Evolutionary conservation across 1,284 basidiomycete genomes (phyloP).

Genomic region (Fomitopsis palustris): DNA sequence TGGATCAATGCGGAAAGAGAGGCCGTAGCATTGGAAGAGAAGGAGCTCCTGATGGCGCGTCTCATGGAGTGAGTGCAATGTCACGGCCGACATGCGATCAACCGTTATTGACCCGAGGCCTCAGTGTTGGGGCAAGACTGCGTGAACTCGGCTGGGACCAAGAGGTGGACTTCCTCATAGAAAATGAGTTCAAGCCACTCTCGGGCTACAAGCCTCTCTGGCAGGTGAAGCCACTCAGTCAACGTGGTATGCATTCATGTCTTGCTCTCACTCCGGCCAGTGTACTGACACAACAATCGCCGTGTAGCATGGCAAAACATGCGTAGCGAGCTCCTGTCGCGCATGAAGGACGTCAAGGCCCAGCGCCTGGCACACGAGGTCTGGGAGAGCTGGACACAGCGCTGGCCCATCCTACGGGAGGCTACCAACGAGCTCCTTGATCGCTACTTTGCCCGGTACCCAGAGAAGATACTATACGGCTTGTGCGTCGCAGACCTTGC

Average conservation of each 20-base stretch:
- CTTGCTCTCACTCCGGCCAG: background rate
- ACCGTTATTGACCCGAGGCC: background rate
- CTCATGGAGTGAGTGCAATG: background rate
- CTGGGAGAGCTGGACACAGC: background rate
- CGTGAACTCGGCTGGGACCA: background rate
- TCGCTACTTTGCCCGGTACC: background rate
- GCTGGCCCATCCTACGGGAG: background rate
- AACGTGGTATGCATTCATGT: background rate
- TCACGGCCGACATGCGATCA: background rate
- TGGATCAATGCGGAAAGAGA: too few species aligned
- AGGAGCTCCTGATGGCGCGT: background rate
- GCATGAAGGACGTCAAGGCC: background rate
- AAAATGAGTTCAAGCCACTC: background rate
- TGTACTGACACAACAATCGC: background rate
- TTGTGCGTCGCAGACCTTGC: background rate
- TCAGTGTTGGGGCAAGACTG: background rate
- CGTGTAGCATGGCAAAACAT: background rate
- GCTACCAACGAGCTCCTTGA: background rate
- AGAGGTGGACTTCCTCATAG: background rate
- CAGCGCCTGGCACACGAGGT: background rate
- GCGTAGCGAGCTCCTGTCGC: background rate
- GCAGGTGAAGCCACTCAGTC: background rate
- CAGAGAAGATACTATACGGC: background rate
- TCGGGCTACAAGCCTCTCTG: background rate
- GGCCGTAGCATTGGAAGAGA: too few species aligned